These are phyloP conservation scores for Epicoccum nigrum DNA, from an alignment of 2,329 filamentous ascomycete species.

Conservation along the genomic window DNA sequence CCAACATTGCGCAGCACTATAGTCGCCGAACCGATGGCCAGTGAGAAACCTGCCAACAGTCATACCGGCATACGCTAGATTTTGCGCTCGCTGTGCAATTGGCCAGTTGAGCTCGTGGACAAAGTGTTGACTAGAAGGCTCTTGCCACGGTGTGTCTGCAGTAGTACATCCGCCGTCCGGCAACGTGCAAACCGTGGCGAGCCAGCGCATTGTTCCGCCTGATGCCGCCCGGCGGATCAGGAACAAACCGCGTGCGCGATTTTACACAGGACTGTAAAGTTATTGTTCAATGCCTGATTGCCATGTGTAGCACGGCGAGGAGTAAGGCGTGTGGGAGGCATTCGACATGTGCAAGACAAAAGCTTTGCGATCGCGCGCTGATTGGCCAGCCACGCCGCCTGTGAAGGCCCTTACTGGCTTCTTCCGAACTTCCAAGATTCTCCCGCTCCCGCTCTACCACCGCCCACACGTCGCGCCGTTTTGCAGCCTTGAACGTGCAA, in stretches of 20 bases:
- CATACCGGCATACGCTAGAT: conserved; percentile 4
- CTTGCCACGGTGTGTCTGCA: conserved; percentile 7
- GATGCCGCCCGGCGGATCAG: conserved; percentile 4
- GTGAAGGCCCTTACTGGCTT: conserved; percentile 10
- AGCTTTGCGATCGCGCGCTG: conserved; percentile 12
- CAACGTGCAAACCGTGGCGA: conserved; percentile 8
- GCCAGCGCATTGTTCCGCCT: background rate
- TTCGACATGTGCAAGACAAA: background rate
- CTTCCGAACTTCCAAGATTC: background rate
- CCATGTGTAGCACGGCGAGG: conserved; percentile 2
- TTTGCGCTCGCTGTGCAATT: conserved; percentile 9
- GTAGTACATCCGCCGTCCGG: conserved; percentile 3
- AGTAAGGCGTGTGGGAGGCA: background rate
- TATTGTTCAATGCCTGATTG: background rate
- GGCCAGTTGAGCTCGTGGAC: background rate
- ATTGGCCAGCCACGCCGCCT: background rate
- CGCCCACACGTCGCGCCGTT: background rate
- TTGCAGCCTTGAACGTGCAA: background rate
- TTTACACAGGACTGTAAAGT: background rate
- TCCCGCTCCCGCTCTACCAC: conserved; percentile 4
- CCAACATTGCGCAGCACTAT: conserved; percentile 10
- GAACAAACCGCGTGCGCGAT: background rate
- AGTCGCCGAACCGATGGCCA: conserved; percentile 4
- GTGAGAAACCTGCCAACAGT: background rate
- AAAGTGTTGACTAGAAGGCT: conserved; percentile 4